phyloP scores from a whole-genome alignment of 2,329 filamentous ascomycete species.

The Phialocephala subalpina region DNA sequence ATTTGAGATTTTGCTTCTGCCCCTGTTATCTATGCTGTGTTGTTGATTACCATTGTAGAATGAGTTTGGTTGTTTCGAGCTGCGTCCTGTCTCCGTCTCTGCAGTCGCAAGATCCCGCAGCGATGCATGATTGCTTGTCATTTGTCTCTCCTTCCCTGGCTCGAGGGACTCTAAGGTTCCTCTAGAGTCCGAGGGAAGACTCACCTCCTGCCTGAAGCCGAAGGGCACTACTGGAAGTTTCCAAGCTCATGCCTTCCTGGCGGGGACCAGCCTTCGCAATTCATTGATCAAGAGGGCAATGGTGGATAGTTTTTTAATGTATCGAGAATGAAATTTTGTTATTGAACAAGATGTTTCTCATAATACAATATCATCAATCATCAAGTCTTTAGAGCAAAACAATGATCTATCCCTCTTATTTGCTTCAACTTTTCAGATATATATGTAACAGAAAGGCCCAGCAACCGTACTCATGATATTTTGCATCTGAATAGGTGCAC shows the following conservation, averaged over 20 bases:
- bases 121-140: not conserved
- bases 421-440: not conserved
- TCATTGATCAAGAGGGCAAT: not conserved
- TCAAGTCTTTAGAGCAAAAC: not conserved
- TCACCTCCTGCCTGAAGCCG: not conserved
- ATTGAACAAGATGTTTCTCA: not conserved
- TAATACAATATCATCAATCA: not conserved
- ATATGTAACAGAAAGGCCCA: conserved; percentile 27
- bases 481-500: conserved; percentile 14
- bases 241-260: not conserved
- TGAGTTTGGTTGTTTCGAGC: not conserved
- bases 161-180: not conserved
- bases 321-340: not conserved
- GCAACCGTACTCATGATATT: conserved; percentile 22
- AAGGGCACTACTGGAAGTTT: not conserved
- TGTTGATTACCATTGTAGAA: not conserved
- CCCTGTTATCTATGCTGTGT: not conserved
- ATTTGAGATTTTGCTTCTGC: not conserved
- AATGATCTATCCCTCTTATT: conserved; percentile 4
- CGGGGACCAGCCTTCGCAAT: not conserved
- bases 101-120: not conserved
- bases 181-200: not conserved
- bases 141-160: not conserved
- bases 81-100: not conserved
- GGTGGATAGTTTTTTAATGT: too few relatives aligned